A percentile compares a stretch with the other conserved stretches of the same genome.
These are phyloP conservation scores for Boletus subparvulus DNA, from an alignment of 768 basidiomycete species.

Conservation along the genomic window DNA sequence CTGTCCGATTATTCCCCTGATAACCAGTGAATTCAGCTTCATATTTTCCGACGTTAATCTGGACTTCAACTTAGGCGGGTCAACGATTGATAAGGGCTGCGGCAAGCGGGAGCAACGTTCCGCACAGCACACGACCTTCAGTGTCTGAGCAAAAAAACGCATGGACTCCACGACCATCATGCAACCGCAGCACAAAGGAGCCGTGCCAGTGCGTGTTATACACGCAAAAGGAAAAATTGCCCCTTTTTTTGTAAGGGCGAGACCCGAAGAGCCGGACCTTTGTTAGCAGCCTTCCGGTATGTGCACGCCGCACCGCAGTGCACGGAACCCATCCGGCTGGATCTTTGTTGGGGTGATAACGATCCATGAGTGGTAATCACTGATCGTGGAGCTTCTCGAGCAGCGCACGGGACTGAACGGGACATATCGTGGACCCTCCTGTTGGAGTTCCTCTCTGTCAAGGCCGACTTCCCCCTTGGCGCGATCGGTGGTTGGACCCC, in stretches of 20 bases:
- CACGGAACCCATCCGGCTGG: slow-evolving; percentile 24
- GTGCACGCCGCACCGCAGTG: slow-evolving; percentile 13
- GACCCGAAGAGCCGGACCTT: slow-evolving; percentile 72
- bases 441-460: background rate
- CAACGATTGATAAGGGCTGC: background rate
- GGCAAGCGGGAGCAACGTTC: slow-evolving; percentile 5
- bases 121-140: slow-evolving; percentile 7
- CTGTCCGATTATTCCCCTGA: background rate
- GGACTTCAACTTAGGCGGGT: background rate
- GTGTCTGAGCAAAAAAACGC: slow-evolving; percentile 8
- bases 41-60: background rate
- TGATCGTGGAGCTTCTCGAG: slow-evolving; percentile 14
- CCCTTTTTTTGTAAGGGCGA: slow-evolving; percentile 70
- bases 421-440: background rate
- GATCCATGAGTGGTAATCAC: slow-evolving; percentile 10
- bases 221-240: slow-evolving; percentile 71
- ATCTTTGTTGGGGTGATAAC: slow-evolving; percentile 21
- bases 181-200: slow-evolving; percentile 72
- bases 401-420: slow-evolving; percentile 11
- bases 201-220: slow-evolving; percentile 65
- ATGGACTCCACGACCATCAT: slow-evolving; percentile 58
- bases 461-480: background rate
- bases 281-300: slow-evolving; percentile 59
- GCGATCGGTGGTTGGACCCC: slow-evolving; percentile 16
- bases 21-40: background rate